phyloP scores from a whole-genome alignment of 2,329 filamentous ascomycete genomes.

The Cryphonectria carpinicola region DNA sequence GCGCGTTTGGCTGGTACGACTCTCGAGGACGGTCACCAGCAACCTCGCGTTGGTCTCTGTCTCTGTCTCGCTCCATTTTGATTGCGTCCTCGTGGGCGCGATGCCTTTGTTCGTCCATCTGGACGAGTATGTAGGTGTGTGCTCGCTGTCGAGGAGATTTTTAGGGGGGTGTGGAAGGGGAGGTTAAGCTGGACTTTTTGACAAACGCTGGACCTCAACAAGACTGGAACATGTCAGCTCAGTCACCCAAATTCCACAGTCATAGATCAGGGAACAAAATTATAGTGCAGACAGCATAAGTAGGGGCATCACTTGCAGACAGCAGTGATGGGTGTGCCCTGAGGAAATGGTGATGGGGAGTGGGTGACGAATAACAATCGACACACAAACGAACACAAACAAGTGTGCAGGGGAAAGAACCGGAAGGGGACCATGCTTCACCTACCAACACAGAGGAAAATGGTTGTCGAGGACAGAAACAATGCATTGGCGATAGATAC shows the following conservation, averaged over 20 bases:
- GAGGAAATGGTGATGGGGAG: not conserved
- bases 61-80: conserved; percentile 59
- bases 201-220: conserved; percentile 20
- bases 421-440: not conserved
- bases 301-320: too few relatives aligned
- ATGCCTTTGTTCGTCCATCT: conserved; percentile 52
- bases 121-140: not conserved
- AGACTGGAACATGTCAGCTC: conserved; percentile 23
- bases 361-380: not conserved
- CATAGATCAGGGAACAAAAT: not conserved
- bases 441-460: conserved; percentile 11
- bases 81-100: conserved; percentile 54
- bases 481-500: conserved; percentile 16
- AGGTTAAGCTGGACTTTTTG: not conserved
- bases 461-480: not conserved
- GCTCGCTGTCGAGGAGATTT: not conserved
- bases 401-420: not conserved
- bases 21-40: conserved; percentile 52
- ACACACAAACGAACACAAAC: not conserved
- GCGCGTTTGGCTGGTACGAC: conserved; percentile 66
- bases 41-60: conserved; percentile 68
- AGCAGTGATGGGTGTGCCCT: not conserved
- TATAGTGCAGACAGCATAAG: too few relatives aligned
- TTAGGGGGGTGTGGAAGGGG: not conserved
- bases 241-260: not conserved